Evolutionary conservation across 2,329 filamentous ascomycete species (phyloP).

Genomic region (Ascochyta pisi): DNA sequence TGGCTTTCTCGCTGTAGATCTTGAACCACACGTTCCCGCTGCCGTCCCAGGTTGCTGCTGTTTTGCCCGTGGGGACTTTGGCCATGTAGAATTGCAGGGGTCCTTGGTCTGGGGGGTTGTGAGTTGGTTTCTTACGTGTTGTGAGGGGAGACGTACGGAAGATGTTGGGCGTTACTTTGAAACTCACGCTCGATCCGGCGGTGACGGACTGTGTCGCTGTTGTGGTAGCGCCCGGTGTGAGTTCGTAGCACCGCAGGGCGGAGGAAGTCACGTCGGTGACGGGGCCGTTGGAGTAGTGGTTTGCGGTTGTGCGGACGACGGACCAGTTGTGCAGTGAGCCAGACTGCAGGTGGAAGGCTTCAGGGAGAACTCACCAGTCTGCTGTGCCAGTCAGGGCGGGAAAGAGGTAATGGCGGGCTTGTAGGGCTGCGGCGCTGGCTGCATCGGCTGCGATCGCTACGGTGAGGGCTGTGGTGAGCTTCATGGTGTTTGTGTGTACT

Average conservation of each 20-base stretch:
- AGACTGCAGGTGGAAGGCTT: neutral
- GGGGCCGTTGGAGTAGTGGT: constrained; percentile 39
- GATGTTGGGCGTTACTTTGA: constrained; percentile 41
- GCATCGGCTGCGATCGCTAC: constrained; percentile 27
- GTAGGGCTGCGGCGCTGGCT: constrained; percentile 32
- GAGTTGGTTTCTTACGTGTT: neutral
- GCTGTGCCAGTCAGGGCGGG: neutral
- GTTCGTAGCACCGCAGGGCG: constrained; percentile 46
- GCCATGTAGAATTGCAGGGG: constrained; percentile 50
- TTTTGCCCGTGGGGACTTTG: constrained; percentile 42
- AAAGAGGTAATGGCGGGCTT: constrained; percentile 32
- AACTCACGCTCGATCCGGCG: constrained; percentile 41
- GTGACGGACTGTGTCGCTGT: constrained; percentile 32
- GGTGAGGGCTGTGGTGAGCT: constrained; percentile 29
- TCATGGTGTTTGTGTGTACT: constrained; percentile 27
- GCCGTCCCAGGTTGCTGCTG: constrained; percentile 40
- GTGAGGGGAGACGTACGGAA: constrained; percentile 19
- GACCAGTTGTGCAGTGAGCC: constrained; percentile 30
- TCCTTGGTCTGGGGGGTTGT: constrained; percentile 28
- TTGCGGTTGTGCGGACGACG: constrained; percentile 42
- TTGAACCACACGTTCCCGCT: constrained; percentile 49
- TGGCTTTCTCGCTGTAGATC: constrained; percentile 38
- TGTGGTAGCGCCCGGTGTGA: constrained; percentile 27
- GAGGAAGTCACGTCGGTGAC: constrained; percentile 39
- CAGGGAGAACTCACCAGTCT: neutral